Evolutionary conservation across 371 early-diverging fungal species (phyloP).

Genomic region (Mortierella sp.): DNA sequence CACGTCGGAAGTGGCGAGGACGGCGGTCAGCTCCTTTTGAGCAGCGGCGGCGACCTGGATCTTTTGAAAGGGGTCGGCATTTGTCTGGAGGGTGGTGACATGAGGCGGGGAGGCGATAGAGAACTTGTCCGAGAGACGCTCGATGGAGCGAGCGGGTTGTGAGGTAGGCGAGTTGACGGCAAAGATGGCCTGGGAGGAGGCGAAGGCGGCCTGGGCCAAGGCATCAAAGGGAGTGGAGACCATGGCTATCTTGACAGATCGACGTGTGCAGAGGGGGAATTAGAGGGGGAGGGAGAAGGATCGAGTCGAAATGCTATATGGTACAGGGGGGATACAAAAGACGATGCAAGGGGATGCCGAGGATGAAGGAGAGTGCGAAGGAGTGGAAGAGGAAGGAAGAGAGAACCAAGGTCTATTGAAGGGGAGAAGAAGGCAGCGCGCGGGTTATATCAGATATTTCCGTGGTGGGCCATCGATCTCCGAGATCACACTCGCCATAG

Average conservation of each 20-base stretch:
- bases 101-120: slow-evolving; percentile 31
- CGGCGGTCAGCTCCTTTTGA: slow-evolving; percentile 54
- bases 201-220: slow-evolving; percentile 50
- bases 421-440: too few relatives aligned
- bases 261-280: slow-evolving; percentile 6
- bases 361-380: neutral
- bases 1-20: slow-evolving; percentile 61
- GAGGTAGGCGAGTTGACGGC: slow-evolving; percentile 48
- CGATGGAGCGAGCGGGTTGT: slow-evolving; percentile 43
- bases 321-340: too few relatives aligned
- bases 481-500: too few relatives aligned
- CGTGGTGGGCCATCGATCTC: too few relatives aligned
- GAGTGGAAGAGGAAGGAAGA: neutral
- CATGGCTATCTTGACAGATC: slow-evolving; percentile 22
- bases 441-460: too few relatives aligned
- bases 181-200: slow-evolving; percentile 48
- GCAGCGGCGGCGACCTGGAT: slow-evolving; percentile 37
- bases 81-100: slow-evolving; percentile 40
- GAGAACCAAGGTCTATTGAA: too few relatives aligned
- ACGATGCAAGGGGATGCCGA: too few relatives aligned
- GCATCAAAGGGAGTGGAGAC: slow-evolving; percentile 40
- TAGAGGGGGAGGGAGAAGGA: slow-evolving; percentile 2
- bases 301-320: too few relatives aligned
- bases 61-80: slow-evolving; percentile 53
- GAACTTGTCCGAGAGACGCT: slow-evolving; percentile 45